Evolutionary conservation across 176 grass and related monocot genomes (phyloP), one percentile per base, ranked within the genome.

Genomic region (Phoenix dactylifera): DNA sequence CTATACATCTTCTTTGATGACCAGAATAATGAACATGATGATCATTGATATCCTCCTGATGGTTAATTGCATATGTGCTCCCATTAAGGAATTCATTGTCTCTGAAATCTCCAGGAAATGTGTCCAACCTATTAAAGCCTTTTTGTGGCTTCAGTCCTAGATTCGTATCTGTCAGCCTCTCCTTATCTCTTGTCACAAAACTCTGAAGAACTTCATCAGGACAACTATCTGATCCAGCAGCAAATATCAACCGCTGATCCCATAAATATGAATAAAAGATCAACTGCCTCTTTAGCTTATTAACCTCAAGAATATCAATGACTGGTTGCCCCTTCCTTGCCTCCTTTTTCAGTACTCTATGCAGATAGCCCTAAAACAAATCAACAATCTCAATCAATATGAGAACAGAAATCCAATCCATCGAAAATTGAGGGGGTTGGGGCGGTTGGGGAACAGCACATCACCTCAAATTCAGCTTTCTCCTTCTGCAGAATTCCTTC

Each of bases 271-370:
- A 85, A 75, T 74, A 79, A 56, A 98, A 92, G 58, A 98, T 55
- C 75, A 98, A 73, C 65, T 92, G 87, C 26, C 87, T 88, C 74
- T 76, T 85, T 59, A 92, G 76, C 62, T 89, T 83, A 67, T 86
- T 98, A 79, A 98, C 77, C 60, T 98, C 88, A 64, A 98, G 93
- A 72, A 89, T 98, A 67, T 98, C 93, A 52, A 78, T 25, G 18
- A 73, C 26, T 63, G 58, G 65, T 73, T 92, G 84, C 50, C 72
- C 61, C 52, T 88, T 90, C 19, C 55, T 70, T 16, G 7, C 53
- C 65, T 98, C 87, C 79, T 69, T 98, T 78, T 87, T 85, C 29
- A 92, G 55, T 77, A 87, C 61, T 86, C 76, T 79, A 80, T 76
- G 77, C 56, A 98, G 29, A 69, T 73, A 76, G 67, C 60, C 83